These are phyloP conservation scores for Rhizopogon rudus DNA, from an alignment of 768 basidiomycete genomes.

Conservation along the genomic window DNA sequence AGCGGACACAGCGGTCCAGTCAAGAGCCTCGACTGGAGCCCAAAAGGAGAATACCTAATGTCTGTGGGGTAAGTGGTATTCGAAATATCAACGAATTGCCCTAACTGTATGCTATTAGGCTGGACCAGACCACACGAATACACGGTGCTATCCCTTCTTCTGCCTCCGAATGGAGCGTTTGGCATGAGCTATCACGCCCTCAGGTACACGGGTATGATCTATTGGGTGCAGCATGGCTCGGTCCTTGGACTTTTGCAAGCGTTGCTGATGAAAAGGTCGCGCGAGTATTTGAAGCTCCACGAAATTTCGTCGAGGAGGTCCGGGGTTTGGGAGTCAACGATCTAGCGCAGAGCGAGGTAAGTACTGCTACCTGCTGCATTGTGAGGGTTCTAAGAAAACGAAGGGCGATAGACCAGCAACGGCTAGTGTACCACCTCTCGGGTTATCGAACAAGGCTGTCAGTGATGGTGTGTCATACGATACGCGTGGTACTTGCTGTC, in stretches of 20 bases:
- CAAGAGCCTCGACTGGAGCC: slow-evolving; percentile 82
- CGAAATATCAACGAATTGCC: neutral
- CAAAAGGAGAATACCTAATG: slow-evolving; percentile 77
- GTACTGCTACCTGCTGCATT: neutral
- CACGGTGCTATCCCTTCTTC: slow-evolving; percentile 53
- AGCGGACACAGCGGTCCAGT: slow-evolving; percentile 84
- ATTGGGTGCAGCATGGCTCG: slow-evolving; percentile 71
- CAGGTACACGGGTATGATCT: slow-evolving; percentile 98
- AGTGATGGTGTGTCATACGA: slow-evolving; percentile 46
- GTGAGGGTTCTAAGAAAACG: slow-evolving; percentile 3
- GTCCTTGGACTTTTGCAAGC: slow-evolving; percentile 75
- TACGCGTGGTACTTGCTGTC: neutral
- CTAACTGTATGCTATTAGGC: slow-evolving; percentile 35
- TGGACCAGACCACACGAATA: slow-evolving; percentile 90
- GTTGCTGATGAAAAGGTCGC: slow-evolving; percentile 96
- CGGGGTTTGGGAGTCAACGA: slow-evolving; percentile 44
- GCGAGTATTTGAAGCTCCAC: slow-evolving; percentile 89
- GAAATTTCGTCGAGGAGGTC: slow-evolving; percentile 66
- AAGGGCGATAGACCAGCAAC: slow-evolving; percentile 63
- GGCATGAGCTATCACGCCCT: slow-evolving; percentile 90
- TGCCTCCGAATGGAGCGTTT: slow-evolving; percentile 29
- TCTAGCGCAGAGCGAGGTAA: slow-evolving; percentile 48
- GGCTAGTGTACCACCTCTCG: slow-evolving; percentile 90
- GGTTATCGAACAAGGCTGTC: slow-evolving; percentile 91
- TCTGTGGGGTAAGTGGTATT: slow-evolving; percentile 64